Conservation (phyloP, 129 eudicot genomes). For the Chrysanthemum lavandulifolium region DNA sequence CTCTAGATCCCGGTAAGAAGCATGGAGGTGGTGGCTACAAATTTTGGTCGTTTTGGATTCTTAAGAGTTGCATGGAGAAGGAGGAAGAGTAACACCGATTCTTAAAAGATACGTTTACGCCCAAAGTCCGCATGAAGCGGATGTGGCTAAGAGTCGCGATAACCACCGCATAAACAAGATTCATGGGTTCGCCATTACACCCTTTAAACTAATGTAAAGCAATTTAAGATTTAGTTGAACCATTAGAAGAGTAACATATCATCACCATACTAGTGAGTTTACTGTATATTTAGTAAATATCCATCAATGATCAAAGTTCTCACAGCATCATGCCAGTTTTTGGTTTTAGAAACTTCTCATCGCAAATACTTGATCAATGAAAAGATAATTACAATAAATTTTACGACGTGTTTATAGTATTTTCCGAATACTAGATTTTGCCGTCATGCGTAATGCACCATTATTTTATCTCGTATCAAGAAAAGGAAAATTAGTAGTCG, state of each 20-base stretch:
- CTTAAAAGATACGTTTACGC: constrained; percentile 31
- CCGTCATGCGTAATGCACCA: too few relatives aligned
- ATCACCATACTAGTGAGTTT: constrained; percentile 5
- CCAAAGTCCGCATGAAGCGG: constrained; percentile 51
- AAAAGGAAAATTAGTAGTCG: too few relatives aligned
- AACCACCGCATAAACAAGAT: constrained; percentile 23
- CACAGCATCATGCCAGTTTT: not conserved
- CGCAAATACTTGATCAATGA: not conserved
- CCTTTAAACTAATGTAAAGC: constrained; percentile 44
- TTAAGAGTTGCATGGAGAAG: constrained; percentile 32
- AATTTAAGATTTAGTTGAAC: constrained; percentile 9
- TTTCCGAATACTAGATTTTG: not conserved
- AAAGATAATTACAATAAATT: not conserved
- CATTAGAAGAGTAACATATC: not conserved
- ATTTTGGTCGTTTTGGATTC: constrained; percentile 45
- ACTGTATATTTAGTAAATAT: constrained; percentile 6
- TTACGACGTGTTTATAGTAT: not conserved
- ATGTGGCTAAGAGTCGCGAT: constrained; percentile 38
- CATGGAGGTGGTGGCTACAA: constrained; percentile 25
- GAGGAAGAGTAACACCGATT: constrained; percentile 43
- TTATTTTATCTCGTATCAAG: too few relatives aligned
- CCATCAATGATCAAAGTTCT: not conserved
- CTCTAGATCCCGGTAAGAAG: too few relatives aligned
- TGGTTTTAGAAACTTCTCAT: constrained; percentile 2
- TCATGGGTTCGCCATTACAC: constrained; percentile 54